These are phyloP conservation scores for Malassezia caprae DNA, from an alignment of 1,284 basidiomycete genomes.

Conservation along the genomic window DNA sequence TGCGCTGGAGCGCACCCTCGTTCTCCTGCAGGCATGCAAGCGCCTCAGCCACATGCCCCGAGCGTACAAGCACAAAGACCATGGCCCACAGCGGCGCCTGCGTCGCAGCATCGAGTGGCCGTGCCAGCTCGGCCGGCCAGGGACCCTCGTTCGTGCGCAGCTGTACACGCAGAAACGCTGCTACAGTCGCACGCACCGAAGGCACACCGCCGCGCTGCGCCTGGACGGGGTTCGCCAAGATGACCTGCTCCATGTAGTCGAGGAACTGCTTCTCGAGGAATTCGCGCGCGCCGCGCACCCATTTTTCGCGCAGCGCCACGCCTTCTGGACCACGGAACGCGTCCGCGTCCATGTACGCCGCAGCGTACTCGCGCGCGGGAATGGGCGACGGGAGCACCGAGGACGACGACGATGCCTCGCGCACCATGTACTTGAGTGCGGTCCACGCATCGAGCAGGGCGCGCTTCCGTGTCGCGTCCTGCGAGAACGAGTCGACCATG, in stretches of 20 bases:
- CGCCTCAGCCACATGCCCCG: constrained; percentile 71
- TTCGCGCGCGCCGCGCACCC: constrained; percentile 62
- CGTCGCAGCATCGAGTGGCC: constrained; percentile 28
- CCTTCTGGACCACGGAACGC: constrained; percentile 19
- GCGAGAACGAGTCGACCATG: constrained; percentile 20
- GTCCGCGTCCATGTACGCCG: constrained; percentile 49
- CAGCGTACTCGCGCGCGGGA: constrained; percentile 51
- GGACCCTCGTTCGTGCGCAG: constrained; percentile 32
- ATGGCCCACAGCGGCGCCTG: constrained; percentile 73
- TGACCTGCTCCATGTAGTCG: constrained; percentile 75
- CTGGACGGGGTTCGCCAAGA: constrained; percentile 72
- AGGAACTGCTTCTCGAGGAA: constrained; percentile 64
- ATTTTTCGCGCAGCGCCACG: constrained; percentile 50
- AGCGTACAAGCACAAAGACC: constrained; percentile 78
- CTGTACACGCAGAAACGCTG: constrained; percentile 39
- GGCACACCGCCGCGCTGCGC: constrained; percentile 78
- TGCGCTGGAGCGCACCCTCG: constrained; percentile 65
- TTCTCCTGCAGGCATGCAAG: constrained; percentile 60
- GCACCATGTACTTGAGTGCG: constrained; percentile 50
- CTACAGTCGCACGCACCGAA: constrained; percentile 72
- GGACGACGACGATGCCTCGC: constrained; percentile 50
- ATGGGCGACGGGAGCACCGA: constrained; percentile 41
- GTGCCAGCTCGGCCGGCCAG: constrained; percentile 36
- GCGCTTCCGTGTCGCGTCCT: constrained; percentile 29
- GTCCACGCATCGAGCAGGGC: constrained; percentile 50